Conservation (phyloP, 306 rosid species). For the Fagus crenata region DNA sequence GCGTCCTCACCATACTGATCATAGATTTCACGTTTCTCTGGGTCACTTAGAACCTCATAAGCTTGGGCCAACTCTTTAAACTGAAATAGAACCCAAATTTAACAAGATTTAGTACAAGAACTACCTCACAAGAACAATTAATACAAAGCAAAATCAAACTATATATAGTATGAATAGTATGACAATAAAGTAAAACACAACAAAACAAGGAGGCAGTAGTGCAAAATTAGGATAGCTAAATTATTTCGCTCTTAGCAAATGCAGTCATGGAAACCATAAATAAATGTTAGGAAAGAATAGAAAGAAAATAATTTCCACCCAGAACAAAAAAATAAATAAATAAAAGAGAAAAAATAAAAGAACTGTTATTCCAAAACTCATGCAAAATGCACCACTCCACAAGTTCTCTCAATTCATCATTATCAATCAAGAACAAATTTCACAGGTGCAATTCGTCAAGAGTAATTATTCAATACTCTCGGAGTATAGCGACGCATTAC, state of each 20-base stretch:
- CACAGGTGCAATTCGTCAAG: too few relatives aligned
- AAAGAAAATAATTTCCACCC: too few relatives aligned
- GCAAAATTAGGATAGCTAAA: neutral
- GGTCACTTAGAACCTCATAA: constrained; percentile 88
- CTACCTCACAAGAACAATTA: neutral
- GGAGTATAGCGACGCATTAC: too few relatives aligned
- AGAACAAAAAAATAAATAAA: too few relatives aligned
- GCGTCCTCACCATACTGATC: constrained; percentile 96
- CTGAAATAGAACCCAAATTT: constrained; percentile 33
- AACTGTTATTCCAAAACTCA: too few relatives aligned
- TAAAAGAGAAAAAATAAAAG: too few relatives aligned
- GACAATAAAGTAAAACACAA: neutral
- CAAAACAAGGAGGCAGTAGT: neutral
- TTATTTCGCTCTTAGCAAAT: neutral
- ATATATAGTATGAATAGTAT: too few relatives aligned
- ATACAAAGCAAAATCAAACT: neutral
- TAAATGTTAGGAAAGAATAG: too few relatives aligned
- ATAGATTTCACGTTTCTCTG: constrained; percentile 91
- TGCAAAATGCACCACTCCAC: too few relatives aligned
- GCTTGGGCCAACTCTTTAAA: constrained; percentile 96
- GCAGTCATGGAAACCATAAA: neutral
- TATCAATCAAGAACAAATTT: too few relatives aligned
- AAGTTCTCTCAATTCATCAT: too few relatives aligned
- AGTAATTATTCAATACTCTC: too few relatives aligned
- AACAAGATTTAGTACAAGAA: neutral